These are phyloP conservation scores for Penicillium coprophilum DNA, from an alignment of 495 filamentous ascomycete genomes.

Conservation along the genomic window DNA sequence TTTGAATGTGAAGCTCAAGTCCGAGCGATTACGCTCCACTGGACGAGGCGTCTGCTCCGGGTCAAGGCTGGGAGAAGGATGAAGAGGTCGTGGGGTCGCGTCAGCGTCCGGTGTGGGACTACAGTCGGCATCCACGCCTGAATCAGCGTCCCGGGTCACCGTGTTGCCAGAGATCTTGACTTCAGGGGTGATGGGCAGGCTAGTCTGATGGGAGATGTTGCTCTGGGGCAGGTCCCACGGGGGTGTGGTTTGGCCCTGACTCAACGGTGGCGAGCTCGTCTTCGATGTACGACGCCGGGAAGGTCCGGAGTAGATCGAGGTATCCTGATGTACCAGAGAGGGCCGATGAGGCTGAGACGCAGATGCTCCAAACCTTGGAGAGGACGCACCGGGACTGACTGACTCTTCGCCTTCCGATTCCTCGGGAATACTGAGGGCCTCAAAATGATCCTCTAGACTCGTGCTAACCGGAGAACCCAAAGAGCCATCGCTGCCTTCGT, in stretches of 20 bases:
- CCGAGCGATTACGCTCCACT: constrained; percentile 69
- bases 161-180: constrained; percentile 21
- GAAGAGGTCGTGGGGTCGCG: constrained; percentile 41
- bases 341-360: constrained; percentile 21
- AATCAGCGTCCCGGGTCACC: constrained; percentile 12
- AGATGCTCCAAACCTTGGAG: constrained; percentile 13
- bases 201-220: neutral
- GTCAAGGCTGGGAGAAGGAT: constrained; percentile 39
- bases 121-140: constrained; percentile 27
- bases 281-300: constrained; percentile 10
- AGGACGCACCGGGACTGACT: constrained; percentile 28
- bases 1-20: constrained; percentile 15
- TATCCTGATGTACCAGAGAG: constrained; percentile 26
- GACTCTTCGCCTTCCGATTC: constrained; percentile 36
- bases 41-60: constrained; percentile 68
- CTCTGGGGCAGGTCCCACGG: constrained; percentile 24
- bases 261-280: constrained; percentile 4
- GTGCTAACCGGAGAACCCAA: constrained; percentile 29
- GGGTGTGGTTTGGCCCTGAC: constrained; percentile 38
- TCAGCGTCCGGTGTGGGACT: constrained; percentile 36
- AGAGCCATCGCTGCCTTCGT: constrained; percentile 27
- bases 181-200: constrained; percentile 32
- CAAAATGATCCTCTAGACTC: constrained; percentile 36
- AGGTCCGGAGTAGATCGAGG: constrained; percentile 26
- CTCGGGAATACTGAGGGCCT: constrained; percentile 42